Evolutionary conservation across 2,329 filamentous ascomycete species (phyloP).

Genomic region (Leptosphaerulina australis): DNA sequence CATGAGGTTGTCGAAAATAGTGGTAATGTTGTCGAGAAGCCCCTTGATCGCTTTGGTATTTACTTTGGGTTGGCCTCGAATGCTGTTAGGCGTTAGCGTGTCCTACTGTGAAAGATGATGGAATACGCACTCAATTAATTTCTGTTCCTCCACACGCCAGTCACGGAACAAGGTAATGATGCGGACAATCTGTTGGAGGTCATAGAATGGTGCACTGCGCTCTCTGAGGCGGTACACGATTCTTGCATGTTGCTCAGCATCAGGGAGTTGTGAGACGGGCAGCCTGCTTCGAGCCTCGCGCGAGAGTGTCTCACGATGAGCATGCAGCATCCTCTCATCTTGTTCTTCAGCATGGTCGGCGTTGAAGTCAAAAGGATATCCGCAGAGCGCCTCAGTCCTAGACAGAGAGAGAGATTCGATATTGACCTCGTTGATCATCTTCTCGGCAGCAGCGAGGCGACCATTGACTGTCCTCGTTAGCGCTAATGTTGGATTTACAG

Average conservation of each 20-base stretch:
- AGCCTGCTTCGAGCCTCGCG: conserved; percentile 26
- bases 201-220: conserved; percentile 47
- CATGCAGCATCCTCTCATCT: conserved; percentile 30
- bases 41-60: conserved; percentile 45
- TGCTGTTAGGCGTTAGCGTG: conserved; percentile 16
- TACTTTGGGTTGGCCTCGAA: conserved; percentile 25
- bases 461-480: conserved; percentile 49
- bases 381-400: conserved; percentile 52
- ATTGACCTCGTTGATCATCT: conserved; percentile 58
- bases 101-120: background rate
- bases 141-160: conserved; percentile 52
- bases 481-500: conserved; percentile 7
- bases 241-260: conserved; percentile 26
- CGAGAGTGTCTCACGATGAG: conserved; percentile 29
- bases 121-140: conserved; percentile 39
- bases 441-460: conserved; percentile 61
- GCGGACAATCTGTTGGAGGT: conserved; percentile 52
- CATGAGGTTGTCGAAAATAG: conserved; percentile 48
- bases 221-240: conserved; percentile 32
- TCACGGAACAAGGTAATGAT: conserved; percentile 51
- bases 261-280: conserved; percentile 29
- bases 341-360: conserved; percentile 35
- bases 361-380: conserved; percentile 45
- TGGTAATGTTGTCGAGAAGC: conserved; percentile 48
- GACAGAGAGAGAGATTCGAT: conserved; percentile 53